Evolutionary conservation across 345 rosid species (phyloP), one percentile per base, ranked within the genome.

Genomic region (Eucalyptus paniculata): DNA sequence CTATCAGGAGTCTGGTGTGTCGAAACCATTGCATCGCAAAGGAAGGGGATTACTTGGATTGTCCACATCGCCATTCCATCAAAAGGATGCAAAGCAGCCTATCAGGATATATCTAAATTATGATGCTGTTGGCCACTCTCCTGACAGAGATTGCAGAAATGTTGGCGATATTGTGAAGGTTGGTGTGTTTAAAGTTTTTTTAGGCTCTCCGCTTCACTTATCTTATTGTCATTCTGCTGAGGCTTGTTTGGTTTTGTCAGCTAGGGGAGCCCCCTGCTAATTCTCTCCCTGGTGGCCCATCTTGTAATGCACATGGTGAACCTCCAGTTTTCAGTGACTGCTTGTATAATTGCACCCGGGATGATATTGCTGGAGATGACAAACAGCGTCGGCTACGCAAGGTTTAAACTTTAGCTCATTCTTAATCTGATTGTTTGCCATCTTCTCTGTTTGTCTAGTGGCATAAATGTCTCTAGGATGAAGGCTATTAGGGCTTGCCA

Each of bases 51-150:
- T 98, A 94, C 98, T 97, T 45, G 95, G 95, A 87, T 51, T 93
- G 88, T 72, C 96, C 82, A 89, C 92, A 12, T 88, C 69, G 19
- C 53, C 50, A 3, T 86, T 88, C 54, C 93, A 91, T 87, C 91
- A 91, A 82, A 94, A 91, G 54, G 96, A 93, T 85, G 96, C 91
- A 87, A 97, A 94, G 94, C 96, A 95, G 87, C 99, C 99, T 85
- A 94, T 98, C 90, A 94, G 99, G 93, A 98, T 98, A 90, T 96
- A 95, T 91, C 94, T 98, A 88, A 98, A 98, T 90, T 98, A 98
- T 90, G 99, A 98, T 93, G 99, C 99, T 34, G 99, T 98, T 86
- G 99, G 99, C 47, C 99, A 96, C 89, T 97, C 99, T 2, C 94
- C 91, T 51, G 99, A 97, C 86, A 92, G 99, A 90, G 99, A 98